These are phyloP conservation scores for Phytophthora quininea DNA, from an alignment of 352 stramenopile genomes.

Conservation along the genomic window DNA sequence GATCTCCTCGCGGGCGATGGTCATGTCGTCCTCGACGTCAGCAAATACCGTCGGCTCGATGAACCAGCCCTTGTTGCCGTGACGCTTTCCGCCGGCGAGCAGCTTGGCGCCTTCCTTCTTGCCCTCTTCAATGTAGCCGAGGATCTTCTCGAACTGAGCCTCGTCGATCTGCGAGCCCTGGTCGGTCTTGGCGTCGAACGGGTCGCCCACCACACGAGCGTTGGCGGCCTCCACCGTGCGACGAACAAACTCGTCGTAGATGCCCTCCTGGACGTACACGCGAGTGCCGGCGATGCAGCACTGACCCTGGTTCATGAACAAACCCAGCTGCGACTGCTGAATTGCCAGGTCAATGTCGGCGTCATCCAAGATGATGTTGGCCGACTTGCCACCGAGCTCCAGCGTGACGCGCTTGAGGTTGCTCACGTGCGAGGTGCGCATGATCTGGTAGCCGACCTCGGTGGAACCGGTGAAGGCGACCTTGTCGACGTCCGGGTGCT, in stretches of 20 bases:
- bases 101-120: constrained; percentile 86
- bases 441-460: constrained; percentile 23
- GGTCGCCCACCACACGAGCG: constrained; percentile 59
- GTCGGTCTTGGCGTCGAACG: constrained; percentile 34
- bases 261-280: too few relatives aligned
- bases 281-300: too few relatives aligned
- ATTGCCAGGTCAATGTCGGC: too few relatives aligned
- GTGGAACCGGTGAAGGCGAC: too few relatives aligned
- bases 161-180: constrained; percentile 66
- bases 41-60: too few relatives aligned
- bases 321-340: too few relatives aligned
- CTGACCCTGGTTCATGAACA: too few relatives aligned
- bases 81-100: constrained; percentile 44
- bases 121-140: constrained; percentile 76
- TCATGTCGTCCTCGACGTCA: too few relatives aligned
- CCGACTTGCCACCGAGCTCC: constrained; percentile 77
- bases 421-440: constrained; percentile 51
- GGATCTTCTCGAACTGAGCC: constrained; percentile 78
- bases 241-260: constrained; percentile 82
- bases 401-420: constrained; percentile 81
- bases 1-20: too few relatives aligned
- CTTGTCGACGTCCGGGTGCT: too few relatives aligned
- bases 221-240: constrained; percentile 54
- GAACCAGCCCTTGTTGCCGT: too few relatives aligned
- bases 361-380: constrained; percentile 40